A percentile compares a stretch with the other conserved stretches of the same genome.
Conservation (phyloP, 2,329 filamentous ascomycete species). For the Arachnopeziza araneosa region DNA sequence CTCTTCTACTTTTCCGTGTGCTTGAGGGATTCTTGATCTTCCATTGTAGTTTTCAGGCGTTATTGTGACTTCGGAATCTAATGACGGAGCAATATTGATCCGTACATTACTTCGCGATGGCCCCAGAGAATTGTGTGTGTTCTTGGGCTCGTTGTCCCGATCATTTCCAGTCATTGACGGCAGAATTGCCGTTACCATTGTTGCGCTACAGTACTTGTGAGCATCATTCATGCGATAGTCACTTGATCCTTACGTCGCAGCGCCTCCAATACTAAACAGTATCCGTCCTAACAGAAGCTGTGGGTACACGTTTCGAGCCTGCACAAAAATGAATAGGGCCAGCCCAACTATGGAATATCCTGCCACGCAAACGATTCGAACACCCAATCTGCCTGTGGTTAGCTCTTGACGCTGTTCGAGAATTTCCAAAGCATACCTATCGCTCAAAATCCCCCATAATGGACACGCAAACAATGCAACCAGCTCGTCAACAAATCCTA, state of each 20-base stretch:
- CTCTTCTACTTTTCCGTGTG: conserved; percentile 5
- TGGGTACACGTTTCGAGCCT: conserved; percentile 82
- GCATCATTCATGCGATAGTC: not conserved
- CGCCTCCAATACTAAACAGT: conserved; percentile 84
- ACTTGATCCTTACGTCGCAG: conserved; percentile 62
- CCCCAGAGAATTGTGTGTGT: conserved; percentile 4
- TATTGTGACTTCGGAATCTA: conserved; percentile 70
- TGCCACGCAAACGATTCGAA: conserved; percentile 64
- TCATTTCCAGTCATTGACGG: conserved; percentile 58
- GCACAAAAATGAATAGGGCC: conserved; percentile 74
- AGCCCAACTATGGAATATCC: conserved; percentile 80
- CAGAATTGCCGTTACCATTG: conserved; percentile 95
- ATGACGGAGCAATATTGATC: conserved; percentile 58
- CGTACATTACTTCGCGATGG: conserved; percentile 33
- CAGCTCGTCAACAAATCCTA: conserved; percentile 80
- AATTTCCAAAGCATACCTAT: not conserved
- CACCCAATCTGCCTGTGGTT: conserved; percentile 69
- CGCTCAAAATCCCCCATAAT: conserved; percentile 61
- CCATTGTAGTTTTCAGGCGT: conserved; percentile 53
- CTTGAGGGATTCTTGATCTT: conserved; percentile 3
- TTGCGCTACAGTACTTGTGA: conserved; percentile 47
- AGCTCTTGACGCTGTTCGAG: not conserved
- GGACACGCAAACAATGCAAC: conserved; percentile 78
- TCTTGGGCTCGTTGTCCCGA: conserved; percentile 22
- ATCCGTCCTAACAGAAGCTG: conserved; percentile 79